Evolutionary conservation across 1,139 yeast genomes (phyloP), one percentile per base, ranked within the genome.

Genomic region (Blastobotrys persicus): DNA sequence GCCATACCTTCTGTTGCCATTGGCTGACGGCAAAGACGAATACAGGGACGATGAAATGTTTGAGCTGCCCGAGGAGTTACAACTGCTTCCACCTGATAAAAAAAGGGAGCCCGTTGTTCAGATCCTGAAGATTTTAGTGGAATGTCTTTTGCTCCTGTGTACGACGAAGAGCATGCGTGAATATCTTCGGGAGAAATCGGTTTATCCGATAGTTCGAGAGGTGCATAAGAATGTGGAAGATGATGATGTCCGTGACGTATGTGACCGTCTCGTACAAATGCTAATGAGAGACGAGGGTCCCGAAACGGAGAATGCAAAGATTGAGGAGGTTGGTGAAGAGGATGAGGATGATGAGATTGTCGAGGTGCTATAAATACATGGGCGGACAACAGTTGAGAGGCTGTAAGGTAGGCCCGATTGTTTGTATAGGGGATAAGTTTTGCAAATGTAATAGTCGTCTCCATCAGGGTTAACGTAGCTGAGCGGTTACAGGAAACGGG

Each of bases 241-340:
- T 48, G 92, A 85, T 44, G 78, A 78, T 19, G 77, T 88, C 16
- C 74, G 75, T 38, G 95, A 86, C 42, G 57, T 62, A 1, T 66
- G 71, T 45, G 73, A 67, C 50, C 57, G 70, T 11, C 58, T 64
- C n/a, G 98, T 88, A 16, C 91, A 89, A 64, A 78, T 88, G 83
- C 74, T 89, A 56, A 85, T 85, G 91, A 81, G 98, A 73, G 98
- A 91, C 60, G 98, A 89, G 62, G 85, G 81, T 14, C 74, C 75
- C n/a, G 72, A 69, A 46, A 73, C 72, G 45, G 77, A 74, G 49
- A 74, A 74, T 54, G 71, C 78, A 32, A 81, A 80, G 44, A 85
- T 82, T 59, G 70, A 80, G 51, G 70, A 77, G 47, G 72, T 75
- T 38, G 68, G 63, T 12, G 75, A 68, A 35, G 67, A 60, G 13